Conservation (phyloP, 306 rosid genomes). For the Potentilla sterilis region DNA sequence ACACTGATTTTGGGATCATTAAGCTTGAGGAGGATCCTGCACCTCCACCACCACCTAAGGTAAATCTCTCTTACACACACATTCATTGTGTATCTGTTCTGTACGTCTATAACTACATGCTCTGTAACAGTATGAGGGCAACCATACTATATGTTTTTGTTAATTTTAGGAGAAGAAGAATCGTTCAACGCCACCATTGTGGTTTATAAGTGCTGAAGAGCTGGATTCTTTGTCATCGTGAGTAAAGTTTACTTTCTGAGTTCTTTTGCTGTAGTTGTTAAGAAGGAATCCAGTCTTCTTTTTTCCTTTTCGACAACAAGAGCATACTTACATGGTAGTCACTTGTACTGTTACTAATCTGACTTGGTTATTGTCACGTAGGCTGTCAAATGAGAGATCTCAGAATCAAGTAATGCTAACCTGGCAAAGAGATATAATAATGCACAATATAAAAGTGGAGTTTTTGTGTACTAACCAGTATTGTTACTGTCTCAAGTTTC, state of each 20-base stretch:
- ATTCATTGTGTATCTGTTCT: background rate
- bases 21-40: slow-evolving; percentile 56
- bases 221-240: slow-evolving; percentile 83
- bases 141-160: slow-evolving; percentile 13
- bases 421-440: background rate
- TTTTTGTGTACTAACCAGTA: background rate
- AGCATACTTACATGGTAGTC: background rate
- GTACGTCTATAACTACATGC: background rate
- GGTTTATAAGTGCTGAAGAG: slow-evolving; percentile 65
- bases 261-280: background rate
- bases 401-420: background rate
- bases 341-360: background rate
- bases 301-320: background rate
- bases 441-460: background rate
- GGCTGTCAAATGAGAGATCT: background rate
- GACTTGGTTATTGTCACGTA: background rate
- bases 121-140: background rate
- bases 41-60: slow-evolving; percentile 62
- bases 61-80: slow-evolving; percentile 7
- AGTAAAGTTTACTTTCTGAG: slow-evolving; percentile 29
- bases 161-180: slow-evolving; percentile 79
- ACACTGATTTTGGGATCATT: slow-evolving; percentile 36
- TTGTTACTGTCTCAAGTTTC: background rate
- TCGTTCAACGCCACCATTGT: slow-evolving; percentile 66
- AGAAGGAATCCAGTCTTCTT: background rate